Evolutionary conservation across 495 filamentous ascomycete genomes (phyloP).

Genomic region (Aeminium ludgeri): DNA sequence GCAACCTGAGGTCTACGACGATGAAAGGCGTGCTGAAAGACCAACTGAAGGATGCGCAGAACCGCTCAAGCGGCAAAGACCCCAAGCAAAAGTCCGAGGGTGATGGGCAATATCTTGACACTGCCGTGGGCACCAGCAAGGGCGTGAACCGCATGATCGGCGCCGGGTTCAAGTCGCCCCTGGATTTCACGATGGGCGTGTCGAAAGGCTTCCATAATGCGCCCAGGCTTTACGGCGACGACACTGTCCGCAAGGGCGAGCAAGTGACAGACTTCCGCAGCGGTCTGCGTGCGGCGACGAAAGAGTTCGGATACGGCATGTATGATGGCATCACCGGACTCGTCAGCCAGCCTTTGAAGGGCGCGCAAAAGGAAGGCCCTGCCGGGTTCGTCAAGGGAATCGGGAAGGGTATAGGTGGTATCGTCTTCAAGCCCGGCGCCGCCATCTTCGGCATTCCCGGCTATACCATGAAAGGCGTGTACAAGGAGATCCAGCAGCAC

Average conservation of each 20-base stretch:
- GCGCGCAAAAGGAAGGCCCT: conserved; percentile 49
- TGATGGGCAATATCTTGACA: conserved; percentile 27
- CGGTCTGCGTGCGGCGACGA: conserved; percentile 36
- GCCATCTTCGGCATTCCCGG: conserved; percentile 51
- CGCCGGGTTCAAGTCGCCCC: conserved; percentile 55
- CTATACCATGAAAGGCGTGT: conserved; percentile 59
- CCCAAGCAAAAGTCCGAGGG: not conserved
- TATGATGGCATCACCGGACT: conserved; percentile 55
- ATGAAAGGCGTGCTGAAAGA: not conserved
- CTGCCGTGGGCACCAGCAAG: conserved; percentile 42
- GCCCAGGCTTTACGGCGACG: conserved; percentile 62
- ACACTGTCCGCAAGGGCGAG: conserved; percentile 47
- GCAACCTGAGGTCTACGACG: not conserved
- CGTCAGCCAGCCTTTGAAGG: conserved; percentile 49
- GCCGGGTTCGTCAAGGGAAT: conserved; percentile 58
- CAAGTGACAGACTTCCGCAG: conserved; percentile 55
- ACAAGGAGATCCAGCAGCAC: conserved; percentile 50
- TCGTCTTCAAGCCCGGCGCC: conserved; percentile 52
- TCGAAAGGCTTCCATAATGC: conserved; percentile 77
- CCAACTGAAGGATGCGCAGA: not conserved
- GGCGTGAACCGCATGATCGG: conserved; percentile 50
- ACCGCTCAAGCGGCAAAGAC: conserved; percentile 6
- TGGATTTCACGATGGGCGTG: conserved; percentile 62
- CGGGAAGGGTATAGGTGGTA: conserved; percentile 56
- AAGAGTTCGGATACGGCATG: conserved; percentile 17